Base-by-base conservation (phyloP, 208 protist species). In the Acanthamoeba sp. region DNA sequence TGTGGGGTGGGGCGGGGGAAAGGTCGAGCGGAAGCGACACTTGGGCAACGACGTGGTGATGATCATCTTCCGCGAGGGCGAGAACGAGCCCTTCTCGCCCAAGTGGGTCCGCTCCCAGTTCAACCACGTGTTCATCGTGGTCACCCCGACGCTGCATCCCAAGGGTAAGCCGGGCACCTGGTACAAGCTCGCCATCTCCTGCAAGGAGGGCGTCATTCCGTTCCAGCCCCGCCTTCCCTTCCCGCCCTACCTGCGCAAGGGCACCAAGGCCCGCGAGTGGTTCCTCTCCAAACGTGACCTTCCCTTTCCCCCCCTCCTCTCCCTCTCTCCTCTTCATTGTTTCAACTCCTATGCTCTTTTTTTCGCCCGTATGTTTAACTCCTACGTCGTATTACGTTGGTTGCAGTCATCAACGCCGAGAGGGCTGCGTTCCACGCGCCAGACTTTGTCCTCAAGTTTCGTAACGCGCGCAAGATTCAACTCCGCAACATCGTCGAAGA, bases 11-110 rank as follows among this genome's bases (percentile, higher is more conserved):
- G 5, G 45, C 45, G 50, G 14, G 48, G n/a, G n/a, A 24, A 95
- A 97, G 90, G 95, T 96, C n/a, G 95, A 96, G 32, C 38, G 95
- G 1, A 96, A 96, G 94, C 87, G 95, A 5, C 95, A 96, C 45
- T 48, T 96, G 29, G 95, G 95, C 2, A 96, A 96, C 40, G 95
- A 96, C 45, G 76, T 96, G n/a, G 90, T 96, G 57, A 38, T 96
- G 34, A 85, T 96, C 52, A 94, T 96, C 48, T 96, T 96, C 69
- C 82, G 94, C 45, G 95, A 96, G 50, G 90, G 89, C n/a, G 85
- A 94, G 36, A 66, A 93, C 62, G 42, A 93, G 14, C 88, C 88
- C 62, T 93, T 93, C n/a, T 52, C 38, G 38, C 88, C 88, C 24
- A 71, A 45, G 38, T 78, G 42, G 42, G 36, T 93, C 40, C 50